Evolutionary conservation across 768 basidiomycete genomes (phyloP).

Genomic region (Arthromyces matolae): DNA sequence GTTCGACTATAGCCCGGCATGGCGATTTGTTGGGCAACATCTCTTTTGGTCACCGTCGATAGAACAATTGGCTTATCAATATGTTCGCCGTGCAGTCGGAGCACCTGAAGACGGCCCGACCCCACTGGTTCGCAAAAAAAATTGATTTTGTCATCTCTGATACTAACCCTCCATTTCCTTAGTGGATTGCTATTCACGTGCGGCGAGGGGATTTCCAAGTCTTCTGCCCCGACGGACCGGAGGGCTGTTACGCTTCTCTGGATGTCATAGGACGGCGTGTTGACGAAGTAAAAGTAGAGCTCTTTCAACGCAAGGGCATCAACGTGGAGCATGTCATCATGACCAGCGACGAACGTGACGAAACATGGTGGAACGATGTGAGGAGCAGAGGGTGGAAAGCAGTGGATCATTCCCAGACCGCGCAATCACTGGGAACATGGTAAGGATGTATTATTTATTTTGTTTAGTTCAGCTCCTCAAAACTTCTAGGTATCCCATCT

Average conservation of each 20-base stretch:
- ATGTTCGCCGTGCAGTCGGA: conserved; percentile 43
- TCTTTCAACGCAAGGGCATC: conserved; percentile 41
- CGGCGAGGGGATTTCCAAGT: conserved; percentile 52
- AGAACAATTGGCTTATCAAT: conserved; percentile 38
- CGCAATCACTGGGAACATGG: conserved; percentile 46
- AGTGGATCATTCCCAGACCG: conserved; percentile 48
- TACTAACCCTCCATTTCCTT: not conserved
- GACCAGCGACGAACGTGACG: conserved; percentile 60
- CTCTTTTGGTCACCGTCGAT: conserved; percentile 47
- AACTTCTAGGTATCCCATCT: conserved; percentile 57
- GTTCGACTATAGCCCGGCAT: conserved; percentile 54
- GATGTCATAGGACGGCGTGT: conserved; percentile 52
- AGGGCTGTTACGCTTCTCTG: conserved; percentile 54
- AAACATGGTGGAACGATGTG: conserved; percentile 58
- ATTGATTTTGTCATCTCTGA: conserved; percentile 15
- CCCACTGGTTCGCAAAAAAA: conserved; percentile 49
- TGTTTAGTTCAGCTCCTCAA: not conserved
- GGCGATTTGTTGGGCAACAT: conserved; percentile 51
- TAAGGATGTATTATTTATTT: conserved; percentile 24
- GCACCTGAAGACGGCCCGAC: conserved; percentile 32
- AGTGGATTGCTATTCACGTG: conserved; percentile 59
- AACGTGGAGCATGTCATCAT: conserved; percentile 52
- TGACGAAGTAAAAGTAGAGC: conserved; percentile 48
- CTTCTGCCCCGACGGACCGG: conserved; percentile 41
- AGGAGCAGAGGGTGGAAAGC: conserved; percentile 46